Conservation (phyloP, 73 alveolate species). For the Paramecium octaurelia region DNA sequence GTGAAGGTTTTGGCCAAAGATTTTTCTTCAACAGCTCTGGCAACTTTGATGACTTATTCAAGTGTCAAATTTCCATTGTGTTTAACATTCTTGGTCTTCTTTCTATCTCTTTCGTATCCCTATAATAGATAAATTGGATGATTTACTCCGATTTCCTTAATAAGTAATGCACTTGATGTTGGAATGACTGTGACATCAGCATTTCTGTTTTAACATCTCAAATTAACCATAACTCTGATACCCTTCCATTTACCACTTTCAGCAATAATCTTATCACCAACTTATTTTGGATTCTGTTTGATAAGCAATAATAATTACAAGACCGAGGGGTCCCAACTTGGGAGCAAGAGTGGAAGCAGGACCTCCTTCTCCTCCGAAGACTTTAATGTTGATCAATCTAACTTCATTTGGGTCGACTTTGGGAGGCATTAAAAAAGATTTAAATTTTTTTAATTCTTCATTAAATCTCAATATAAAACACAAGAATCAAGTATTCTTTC, state of each 20-base stretch:
- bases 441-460: constrained; percentile 51
- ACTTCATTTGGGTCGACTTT: constrained; percentile 68
- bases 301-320: constrained; percentile 4
- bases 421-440: constrained; percentile 66
- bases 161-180: constrained; percentile 68
- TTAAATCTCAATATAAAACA: not conserved
- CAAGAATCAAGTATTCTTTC: not conserved
- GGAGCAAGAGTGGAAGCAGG: constrained; percentile 72
- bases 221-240: constrained; percentile 69
- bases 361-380: constrained; percentile 69
- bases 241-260: constrained; percentile 69
- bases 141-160: constrained; percentile 65
- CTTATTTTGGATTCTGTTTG: constrained; percentile 65
- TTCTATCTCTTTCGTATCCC: constrained; percentile 74
- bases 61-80: constrained; percentile 72
- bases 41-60: constrained; percentile 69
- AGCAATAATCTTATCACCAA: constrained; percentile 68
- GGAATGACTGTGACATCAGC: constrained; percentile 68
- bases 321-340: constrained; percentile 72
- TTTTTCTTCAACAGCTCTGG: constrained; percentile 59
- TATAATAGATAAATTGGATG: not conserved
- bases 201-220: constrained; percentile 65
- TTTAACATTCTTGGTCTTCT: constrained; percentile 69
- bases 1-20: constrained; percentile 62
- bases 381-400: constrained; percentile 62